Evolutionary conservation across 2,329 filamentous ascomycete genomes (phyloP).

Genomic region (Alternaria ventricosa): DNA sequence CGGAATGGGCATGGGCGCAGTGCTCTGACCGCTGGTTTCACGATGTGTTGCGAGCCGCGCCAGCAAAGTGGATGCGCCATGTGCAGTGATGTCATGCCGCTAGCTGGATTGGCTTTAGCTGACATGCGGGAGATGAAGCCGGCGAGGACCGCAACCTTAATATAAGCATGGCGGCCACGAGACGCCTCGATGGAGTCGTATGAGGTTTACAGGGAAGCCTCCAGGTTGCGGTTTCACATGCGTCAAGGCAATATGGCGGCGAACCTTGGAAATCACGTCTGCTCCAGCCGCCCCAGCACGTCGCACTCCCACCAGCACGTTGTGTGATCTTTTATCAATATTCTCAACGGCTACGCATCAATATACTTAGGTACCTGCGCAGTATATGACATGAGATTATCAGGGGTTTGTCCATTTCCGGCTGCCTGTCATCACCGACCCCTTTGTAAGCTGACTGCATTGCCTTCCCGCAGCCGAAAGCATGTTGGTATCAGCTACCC

Average conservation of each 20-base stretch:
- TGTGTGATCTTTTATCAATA: background rate
- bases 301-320: background rate
- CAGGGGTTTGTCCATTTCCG: background rate
- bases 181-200: background rate
- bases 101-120: background rate
- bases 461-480: background rate
- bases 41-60: slow-evolving; percentile 12
- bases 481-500: background rate
- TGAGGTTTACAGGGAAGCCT: background rate
- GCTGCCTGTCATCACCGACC: background rate
- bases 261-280: background rate
- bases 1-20: slow-evolving; percentile 7
- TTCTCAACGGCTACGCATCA: background rate
- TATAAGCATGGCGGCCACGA: background rate
- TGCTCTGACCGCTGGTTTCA: slow-evolving; percentile 24
- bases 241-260: background rate
- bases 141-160: background rate
- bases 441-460: background rate
- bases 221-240: background rate
- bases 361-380: background rate
- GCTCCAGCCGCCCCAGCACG: background rate
- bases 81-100: slow-evolving; percentile 15
- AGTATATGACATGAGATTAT: background rate
- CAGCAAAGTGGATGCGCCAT: slow-evolving; percentile 1
- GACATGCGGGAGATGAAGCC: slow-evolving; percentile 1